Base-by-base conservation (phyloP, 1,284 basidiomycete species). In the Porogramme epimiltina region DNA sequence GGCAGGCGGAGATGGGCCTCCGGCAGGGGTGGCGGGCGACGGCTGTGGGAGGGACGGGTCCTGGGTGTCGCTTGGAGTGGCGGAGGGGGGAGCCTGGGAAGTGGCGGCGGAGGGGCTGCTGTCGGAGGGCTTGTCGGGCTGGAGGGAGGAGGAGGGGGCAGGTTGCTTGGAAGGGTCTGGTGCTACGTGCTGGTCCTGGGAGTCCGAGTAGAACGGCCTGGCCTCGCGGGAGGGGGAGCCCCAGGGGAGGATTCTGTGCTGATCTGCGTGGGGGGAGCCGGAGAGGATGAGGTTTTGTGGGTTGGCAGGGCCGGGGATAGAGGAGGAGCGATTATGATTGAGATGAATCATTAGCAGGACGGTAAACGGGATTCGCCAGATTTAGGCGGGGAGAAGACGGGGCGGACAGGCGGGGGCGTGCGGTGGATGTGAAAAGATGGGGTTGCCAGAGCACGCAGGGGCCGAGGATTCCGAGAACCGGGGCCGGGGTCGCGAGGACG, bases 271-370 rank as follows among this genome's bases (percentile, higher is more conserved):
- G 54, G 66, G 66, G 61, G 68, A 67, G 65, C 67, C 70, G 66
- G 73, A 62, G 59, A 75, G 73, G 64, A 78, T 76, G 65, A 78
- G 69, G 70, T 76, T 73, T 50, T 51, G 54, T 59, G 76, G 67
- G 60, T 75, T 74, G 59, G 70, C 60, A 59, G 70, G 65, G 59
- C 70, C 70, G 63, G 74, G 68, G 56, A 73, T 71, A 54, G 70
- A 59, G 59, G 72, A 61, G 52, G 59, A 62, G 66, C 74, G 73
- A 69, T 73, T 80, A 62, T 73, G 80, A 81, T 83, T 81, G 73
- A 82, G 75, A 75, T 81, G 79, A 70, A 82, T 78, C 80, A 82
- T 82, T 9, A 16, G 34, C 34, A 37, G 34, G 13, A 18, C n/a
- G 64, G 60, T 45, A 55, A 54, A 49, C 59, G 52, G 48, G 26